Evolutionary conservation across 2,329 filamentous ascomycete species (phyloP).

Genomic region (Epichloe coenophiala): DNA sequence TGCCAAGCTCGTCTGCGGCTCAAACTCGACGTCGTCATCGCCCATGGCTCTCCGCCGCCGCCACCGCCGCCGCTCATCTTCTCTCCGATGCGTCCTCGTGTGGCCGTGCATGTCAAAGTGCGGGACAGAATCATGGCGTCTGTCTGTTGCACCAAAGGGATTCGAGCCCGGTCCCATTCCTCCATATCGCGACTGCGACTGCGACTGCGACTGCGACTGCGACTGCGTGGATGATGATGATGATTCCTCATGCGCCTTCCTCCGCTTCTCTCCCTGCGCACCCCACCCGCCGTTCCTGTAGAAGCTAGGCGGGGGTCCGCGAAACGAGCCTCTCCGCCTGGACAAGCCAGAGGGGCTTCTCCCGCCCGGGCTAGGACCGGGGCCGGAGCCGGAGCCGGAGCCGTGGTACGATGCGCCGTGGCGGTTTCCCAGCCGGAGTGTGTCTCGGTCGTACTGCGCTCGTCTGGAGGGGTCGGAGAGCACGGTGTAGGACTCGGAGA

Average conservation of each 20-base stretch:
- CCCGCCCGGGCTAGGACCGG: slow-evolving; percentile 50
- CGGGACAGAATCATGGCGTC: slow-evolving; percentile 39
- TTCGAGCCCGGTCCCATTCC: slow-evolving; percentile 50
- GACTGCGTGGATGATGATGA: slow-evolving; percentile 14
- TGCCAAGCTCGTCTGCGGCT: slow-evolving; percentile 27
- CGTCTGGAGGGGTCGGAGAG: slow-evolving; percentile 64
- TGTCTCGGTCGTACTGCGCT: slow-evolving; percentile 65
- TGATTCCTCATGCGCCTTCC: slow-evolving; percentile 33
- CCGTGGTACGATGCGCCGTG: too few species aligned
- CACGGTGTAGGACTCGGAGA: slow-evolving; percentile 71
- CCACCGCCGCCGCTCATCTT: slow-evolving; percentile 33
- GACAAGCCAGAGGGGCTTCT: slow-evolving; percentile 72
- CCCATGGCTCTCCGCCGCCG: slow-evolving; percentile 26
- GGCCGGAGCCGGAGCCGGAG: slow-evolving; percentile 25
- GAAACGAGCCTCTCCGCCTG: slow-evolving; percentile 60
- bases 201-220: background rate
- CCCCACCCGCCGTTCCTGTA: slow-evolving; percentile 75
- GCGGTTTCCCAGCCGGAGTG: slow-evolving; percentile 22
- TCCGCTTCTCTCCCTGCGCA: slow-evolving; percentile 43
- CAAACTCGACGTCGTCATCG: slow-evolving; percentile 22
- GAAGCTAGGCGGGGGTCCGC: slow-evolving; percentile 85
- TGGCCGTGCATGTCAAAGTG: slow-evolving; percentile 71
- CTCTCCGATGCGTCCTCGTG: slow-evolving; percentile 55
- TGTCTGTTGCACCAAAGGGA: slow-evolving; percentile 23
- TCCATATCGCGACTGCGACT: slow-evolving; percentile 6